phyloP scores from a whole-genome alignment of 768 basidiomycete genomes.

The Collybia sordida region DNA sequence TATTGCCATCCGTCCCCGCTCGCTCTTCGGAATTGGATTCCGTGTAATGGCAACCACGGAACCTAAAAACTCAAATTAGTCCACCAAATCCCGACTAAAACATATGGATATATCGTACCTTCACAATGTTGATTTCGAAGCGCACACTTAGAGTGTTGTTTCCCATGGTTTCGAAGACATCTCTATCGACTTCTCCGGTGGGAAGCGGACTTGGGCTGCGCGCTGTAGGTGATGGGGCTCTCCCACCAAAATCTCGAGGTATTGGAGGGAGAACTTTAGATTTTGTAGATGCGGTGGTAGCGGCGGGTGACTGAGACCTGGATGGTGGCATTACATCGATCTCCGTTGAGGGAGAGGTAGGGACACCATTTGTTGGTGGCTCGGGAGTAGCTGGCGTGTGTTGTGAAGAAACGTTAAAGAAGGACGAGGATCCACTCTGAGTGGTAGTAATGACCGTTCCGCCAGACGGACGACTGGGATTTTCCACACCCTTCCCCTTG shows the following conservation, averaged over 20 bases:
- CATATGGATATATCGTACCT: conserved; percentile 51
- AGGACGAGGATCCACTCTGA: conserved; percentile 78
- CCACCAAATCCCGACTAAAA: background rate
- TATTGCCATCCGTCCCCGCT: conserved; percentile 97
- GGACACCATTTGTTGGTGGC: conserved; percentile 26
- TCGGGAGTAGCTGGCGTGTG: conserved; percentile 28
- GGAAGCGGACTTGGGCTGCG: conserved; percentile 54
- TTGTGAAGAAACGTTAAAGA: conserved; percentile 76
- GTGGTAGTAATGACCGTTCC: conserved; percentile 57
- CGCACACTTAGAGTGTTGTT: conserved; percentile 83
- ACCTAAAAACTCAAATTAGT: conserved; percentile 50
- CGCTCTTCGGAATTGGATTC: conserved; percentile 90
- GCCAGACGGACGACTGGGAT: conserved; percentile 35
- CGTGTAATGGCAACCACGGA: conserved; percentile 89
- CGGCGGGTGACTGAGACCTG: conserved; percentile 19
- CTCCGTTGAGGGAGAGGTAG: conserved; percentile 25
- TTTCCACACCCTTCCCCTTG: conserved; percentile 34
- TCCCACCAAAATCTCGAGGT: conserved; percentile 61
- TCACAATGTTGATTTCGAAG: conserved; percentile 97
- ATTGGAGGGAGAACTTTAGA: conserved; percentile 75
- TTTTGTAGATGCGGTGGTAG: conserved; percentile 47
- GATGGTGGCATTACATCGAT: conserved; percentile 31
- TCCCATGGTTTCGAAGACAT: conserved; percentile 71
- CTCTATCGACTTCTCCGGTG: conserved; percentile 65
- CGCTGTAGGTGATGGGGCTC: conserved; percentile 18